Percentiles rank a stretch among this genome's conserved stretches.
Conservation (phyloP, 225 moss, liverwort and hornwort genomes). For the Sphagnum contortum region DNA sequence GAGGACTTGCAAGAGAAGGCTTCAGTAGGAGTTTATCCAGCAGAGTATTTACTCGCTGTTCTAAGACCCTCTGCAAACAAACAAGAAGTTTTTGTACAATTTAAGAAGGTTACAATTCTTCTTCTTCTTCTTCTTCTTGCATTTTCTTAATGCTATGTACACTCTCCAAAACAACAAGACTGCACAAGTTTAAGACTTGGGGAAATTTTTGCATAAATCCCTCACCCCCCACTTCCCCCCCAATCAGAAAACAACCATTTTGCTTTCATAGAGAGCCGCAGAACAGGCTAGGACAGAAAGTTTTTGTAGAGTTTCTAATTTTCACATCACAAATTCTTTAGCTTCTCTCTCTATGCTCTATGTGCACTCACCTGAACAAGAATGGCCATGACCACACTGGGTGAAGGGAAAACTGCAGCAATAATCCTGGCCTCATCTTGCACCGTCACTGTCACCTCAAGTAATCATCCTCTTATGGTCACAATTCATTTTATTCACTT, state of each 20-base stretch:
- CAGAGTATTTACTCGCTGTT: conserved; percentile 72
- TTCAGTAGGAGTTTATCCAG: conserved; percentile 74
- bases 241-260: neutral
- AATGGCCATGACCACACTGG: conserved; percentile 75
- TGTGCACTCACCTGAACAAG: conserved; percentile 67
- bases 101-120: neutral
- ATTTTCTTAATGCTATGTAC: no score
- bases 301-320: no score
- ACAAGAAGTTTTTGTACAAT: neutral
- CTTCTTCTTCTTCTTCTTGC: no score
- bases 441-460: conserved; percentile 48
- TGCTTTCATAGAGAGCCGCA: neutral
- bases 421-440: conserved; percentile 68
- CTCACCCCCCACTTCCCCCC: neutral
- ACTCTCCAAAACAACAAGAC: no score
- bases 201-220: no score
- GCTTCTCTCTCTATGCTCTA: neutral
- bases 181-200: no score
- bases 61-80: conserved; percentile 70
- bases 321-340: no score
- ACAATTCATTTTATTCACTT: no score
- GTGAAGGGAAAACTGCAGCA: conserved; percentile 76
- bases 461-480: no score
- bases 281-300: no score
- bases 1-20: conserved; percentile 54